A percentile compares a stretch with the other conserved stretches of the same genome.
Conservation (phyloP, 805 yeast genomes). For the Starmera quercuum region DNA sequence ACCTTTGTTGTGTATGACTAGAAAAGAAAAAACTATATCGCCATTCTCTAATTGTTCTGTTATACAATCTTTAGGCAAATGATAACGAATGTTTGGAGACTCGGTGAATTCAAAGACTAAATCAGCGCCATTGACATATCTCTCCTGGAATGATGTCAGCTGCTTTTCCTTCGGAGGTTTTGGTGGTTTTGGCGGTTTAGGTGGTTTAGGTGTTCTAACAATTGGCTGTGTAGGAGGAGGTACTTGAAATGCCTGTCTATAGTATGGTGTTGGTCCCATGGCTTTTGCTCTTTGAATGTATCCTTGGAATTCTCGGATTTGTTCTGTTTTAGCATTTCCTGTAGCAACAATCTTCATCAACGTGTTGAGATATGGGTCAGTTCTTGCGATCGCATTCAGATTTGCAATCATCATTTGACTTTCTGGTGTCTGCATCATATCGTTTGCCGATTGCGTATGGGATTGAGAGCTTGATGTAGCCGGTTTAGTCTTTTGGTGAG, state of each 20-base stretch:
- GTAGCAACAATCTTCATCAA: conserved; percentile 84
- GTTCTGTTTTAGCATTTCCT: conserved; percentile 66
- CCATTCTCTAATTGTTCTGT: conserved; percentile 44
- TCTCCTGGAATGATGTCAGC: conserved; percentile 71
- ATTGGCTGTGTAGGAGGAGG: conserved; percentile 6
- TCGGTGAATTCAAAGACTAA: conserved; percentile 82
- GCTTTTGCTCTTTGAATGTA: conserved; percentile 73
- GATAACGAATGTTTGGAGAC: conserved; percentile 64
- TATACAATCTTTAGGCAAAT: conserved; percentile 70
- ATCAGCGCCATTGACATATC: conserved; percentile 60
- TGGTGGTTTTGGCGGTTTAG: conserved; percentile 8
- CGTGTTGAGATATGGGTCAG: conserved; percentile 56
- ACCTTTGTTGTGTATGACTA: conserved; percentile 22
- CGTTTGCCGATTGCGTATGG: conserved; percentile 22
- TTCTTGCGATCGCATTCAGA: conserved; percentile 73
- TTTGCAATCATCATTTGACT: conserved; percentile 80
- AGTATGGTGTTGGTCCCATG: conserved; percentile 50
- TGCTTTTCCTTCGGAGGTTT: conserved; percentile 39
- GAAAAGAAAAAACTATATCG: conserved; percentile 28
- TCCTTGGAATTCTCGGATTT: conserved; percentile 71
- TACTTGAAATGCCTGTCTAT: conserved; percentile 22
- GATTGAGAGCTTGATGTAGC: not conserved
- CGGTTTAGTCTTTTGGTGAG: conserved; percentile 10
- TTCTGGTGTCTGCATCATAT: conserved; percentile 46
- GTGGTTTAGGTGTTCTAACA: conserved; percentile 10